A percentile compares a stretch with the other conserved stretches of the same genome.
These are phyloP conservation scores for Leptodontidium sp. DNA, from an alignment of 2,329 filamentous ascomycete species.

Conservation along the genomic window DNA sequence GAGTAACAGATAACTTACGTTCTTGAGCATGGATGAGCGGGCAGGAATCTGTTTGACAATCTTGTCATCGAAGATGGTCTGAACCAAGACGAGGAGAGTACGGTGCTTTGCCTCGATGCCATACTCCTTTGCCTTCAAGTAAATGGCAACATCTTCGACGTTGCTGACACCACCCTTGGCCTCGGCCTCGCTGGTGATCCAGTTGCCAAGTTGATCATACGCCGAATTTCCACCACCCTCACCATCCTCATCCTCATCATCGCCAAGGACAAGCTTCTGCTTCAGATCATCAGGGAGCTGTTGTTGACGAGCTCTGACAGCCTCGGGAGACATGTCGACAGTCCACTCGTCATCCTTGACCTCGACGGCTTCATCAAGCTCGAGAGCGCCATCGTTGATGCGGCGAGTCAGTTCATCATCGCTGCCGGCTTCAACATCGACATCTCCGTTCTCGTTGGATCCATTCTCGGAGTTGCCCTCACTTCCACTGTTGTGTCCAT, in stretches of 20 bases:
- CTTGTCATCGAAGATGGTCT: conserved; percentile 92
- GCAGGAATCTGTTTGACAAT: conserved; percentile 86
- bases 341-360: conserved; percentile 92
- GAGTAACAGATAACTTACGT: conserved; percentile 60
- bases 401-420: conserved; percentile 90
- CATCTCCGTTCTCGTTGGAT: conserved; percentile 58
- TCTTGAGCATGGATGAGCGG: conserved; percentile 88
- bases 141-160: conserved; percentile 89
- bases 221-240: conserved; percentile 77
- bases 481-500: conserved; percentile 64
- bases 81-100: conserved; percentile 88
- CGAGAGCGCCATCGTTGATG: conserved; percentile 72
- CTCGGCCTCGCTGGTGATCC: conserved; percentile 80
- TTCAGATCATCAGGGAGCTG: conserved; percentile 95
- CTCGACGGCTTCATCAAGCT: conserved; percentile 73
- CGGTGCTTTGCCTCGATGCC: conserved; percentile 95
- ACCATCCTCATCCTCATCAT: conserved; percentile 81
- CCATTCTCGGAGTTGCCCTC: conserved; percentile 71
- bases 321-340: conserved; percentile 94
- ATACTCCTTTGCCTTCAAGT: conserved; percentile 95
- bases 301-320: conserved; percentile 92
- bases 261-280: conserved; percentile 83
- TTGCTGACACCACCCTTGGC: conserved; percentile 78
- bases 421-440: conserved; percentile 74
- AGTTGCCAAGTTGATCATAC: conserved; percentile 92